Percentiles rank a stretch among this genome's conserved stretches.
Evolutionary conservation across 257 asterid species (phyloP).

Genomic region (Buddleja alternifolia): DNA sequence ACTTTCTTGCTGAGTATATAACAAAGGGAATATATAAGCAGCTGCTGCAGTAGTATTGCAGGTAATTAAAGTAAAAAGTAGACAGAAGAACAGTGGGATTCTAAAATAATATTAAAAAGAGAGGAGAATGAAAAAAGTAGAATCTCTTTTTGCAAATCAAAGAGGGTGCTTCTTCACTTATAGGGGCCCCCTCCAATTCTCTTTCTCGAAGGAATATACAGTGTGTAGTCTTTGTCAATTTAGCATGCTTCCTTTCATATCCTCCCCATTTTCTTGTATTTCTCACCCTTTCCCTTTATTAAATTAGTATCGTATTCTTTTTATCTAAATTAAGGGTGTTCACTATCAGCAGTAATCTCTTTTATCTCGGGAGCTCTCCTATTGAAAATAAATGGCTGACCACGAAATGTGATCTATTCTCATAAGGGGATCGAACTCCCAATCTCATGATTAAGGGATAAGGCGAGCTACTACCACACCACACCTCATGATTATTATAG

Average conservation of each 20-base stretch:
- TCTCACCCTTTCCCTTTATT: constrained; percentile 5
- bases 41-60: constrained; percentile 6
- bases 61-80: constrained; percentile 28
- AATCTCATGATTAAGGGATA: too few relatives aligned
- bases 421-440: too few relatives aligned
- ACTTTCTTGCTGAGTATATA: not conserved
- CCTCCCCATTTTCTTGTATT: constrained; percentile 36
- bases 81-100: constrained; percentile 17
- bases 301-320: too few relatives aligned
- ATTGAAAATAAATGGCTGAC: too few relatives aligned
- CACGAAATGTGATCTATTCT: too few relatives aligned
- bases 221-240: constrained; percentile 68
- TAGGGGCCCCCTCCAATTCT: constrained; percentile 49
- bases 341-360: too few relatives aligned
- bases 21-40: not conserved
- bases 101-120: not conserved
- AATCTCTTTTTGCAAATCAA: constrained; percentile 50
- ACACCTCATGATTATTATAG: too few relatives aligned
- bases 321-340: too few relatives aligned
- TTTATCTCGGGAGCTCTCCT: too few relatives aligned
- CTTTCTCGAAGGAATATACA: constrained; percentile 83
- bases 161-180: constrained; percentile 29
- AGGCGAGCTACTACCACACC: too few relatives aligned
- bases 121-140: constrained; percentile 45
- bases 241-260: constrained; percentile 46